phyloP scores from a whole-genome alignment of 495 filamentous ascomycete species.

The Hypoxylon fragiforme region DNA sequence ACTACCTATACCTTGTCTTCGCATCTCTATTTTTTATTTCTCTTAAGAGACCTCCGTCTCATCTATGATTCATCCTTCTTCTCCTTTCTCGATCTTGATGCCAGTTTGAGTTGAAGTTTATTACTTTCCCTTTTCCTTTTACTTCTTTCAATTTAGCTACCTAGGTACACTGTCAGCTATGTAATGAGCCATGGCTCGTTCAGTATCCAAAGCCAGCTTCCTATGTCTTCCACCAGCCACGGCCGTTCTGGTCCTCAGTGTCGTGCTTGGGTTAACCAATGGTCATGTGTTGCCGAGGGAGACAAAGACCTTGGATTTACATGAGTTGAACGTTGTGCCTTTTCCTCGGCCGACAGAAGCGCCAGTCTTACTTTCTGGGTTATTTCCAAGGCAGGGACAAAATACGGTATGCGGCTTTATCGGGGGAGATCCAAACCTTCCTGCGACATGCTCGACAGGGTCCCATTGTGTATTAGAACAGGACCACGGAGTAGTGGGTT shows the following conservation, averaged over 20 bases:
- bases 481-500: conserved; percentile 49
- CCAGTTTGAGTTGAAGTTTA: conserved; percentile 24
- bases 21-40: too few species aligned
- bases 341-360: conserved; percentile 48
- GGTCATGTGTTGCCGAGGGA: conserved; percentile 42
- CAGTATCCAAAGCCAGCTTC: conserved; percentile 40
- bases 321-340: conserved; percentile 47
- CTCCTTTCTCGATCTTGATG: conserved; percentile 33
- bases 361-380: conserved; percentile 40
- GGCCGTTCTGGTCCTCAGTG: conserved; percentile 45
- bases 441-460: conserved; percentile 53
- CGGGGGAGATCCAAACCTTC: conserved; percentile 45
- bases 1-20: conserved; percentile 31
- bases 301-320: conserved; percentile 46
- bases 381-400: conserved; percentile 41
- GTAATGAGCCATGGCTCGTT: conserved; percentile 35
- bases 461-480: conserved; percentile 54
- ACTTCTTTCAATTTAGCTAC: conserved; percentile 12
- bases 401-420: conserved; percentile 55
- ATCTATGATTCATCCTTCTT: conserved; percentile 18
- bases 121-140: conserved; percentile 1
- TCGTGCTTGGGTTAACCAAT: conserved; percentile 37
- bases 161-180: conserved; percentile 17
- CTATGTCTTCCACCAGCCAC: conserved; percentile 46
- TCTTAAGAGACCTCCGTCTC: conserved; percentile 23